Percentiles rank a stretch among this genome's conserved stretches.
Evolutionary conservation across 495 filamentous ascomycete genomes (phyloP).

Genomic region (Apiosordaria backusii): DNA sequence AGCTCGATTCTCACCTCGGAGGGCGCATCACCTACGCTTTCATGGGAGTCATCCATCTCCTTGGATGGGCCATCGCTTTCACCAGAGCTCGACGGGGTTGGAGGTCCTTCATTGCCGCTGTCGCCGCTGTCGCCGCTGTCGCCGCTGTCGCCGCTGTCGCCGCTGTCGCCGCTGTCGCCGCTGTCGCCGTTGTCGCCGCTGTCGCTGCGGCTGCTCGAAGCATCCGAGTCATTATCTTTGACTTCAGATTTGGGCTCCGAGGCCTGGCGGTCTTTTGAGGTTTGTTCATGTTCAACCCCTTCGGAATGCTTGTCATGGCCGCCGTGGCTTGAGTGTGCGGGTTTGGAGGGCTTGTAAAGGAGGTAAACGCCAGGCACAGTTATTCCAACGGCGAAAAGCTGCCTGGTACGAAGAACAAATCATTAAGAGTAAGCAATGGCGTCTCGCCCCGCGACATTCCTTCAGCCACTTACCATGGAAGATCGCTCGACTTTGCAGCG

Average conservation of each 20-base stretch:
- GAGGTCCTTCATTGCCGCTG: background rate
- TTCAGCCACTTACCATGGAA: constrained; percentile 22
- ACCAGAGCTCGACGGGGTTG: background rate
- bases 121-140: background rate
- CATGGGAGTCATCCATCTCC: constrained; percentile 7
- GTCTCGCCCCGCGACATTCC: background rate
- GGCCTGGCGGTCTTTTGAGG: background rate
- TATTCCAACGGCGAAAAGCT: constrained; percentile 20
- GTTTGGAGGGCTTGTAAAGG: background rate
- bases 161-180: no score
- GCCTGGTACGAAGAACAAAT: constrained; percentile 8
- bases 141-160: no score
- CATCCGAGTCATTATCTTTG: no score
- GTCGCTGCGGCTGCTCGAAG: no score
- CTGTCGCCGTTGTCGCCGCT: no score
- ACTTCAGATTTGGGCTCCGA: no score
- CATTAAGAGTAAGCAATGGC: background rate
- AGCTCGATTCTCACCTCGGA: background rate
- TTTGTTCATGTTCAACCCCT: background rate
- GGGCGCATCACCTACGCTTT: constrained; percentile 12
- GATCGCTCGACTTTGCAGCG: constrained; percentile 12
- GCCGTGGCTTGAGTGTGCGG: background rate
- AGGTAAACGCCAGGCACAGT: constrained; percentile 19
- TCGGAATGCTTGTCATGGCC: background rate
- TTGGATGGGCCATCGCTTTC: constrained; percentile 5